Evolutionary conservation across 139 green algal genomes (phyloP).

Genomic region (Coelastrella sp.): DNA sequence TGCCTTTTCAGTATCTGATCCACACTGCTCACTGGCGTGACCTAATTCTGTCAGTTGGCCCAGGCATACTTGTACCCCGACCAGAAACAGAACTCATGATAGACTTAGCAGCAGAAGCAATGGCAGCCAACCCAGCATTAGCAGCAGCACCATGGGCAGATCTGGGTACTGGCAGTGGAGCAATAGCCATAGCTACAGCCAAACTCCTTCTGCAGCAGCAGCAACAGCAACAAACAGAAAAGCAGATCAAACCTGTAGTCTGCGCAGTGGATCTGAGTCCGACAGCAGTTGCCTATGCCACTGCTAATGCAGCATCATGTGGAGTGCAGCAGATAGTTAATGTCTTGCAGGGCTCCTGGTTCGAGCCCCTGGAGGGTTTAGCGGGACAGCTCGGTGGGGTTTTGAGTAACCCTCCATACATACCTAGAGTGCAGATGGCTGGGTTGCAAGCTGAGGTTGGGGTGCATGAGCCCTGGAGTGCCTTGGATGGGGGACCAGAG

Average conservation of each 20-base stretch:
- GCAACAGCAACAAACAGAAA: constrained; percentile 51
- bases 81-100: constrained; percentile 93
- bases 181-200: constrained; percentile 84
- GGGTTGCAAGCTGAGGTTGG: constrained; percentile 83
- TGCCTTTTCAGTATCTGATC: constrained; percentile 93
- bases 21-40: constrained; percentile 86
- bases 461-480: constrained; percentile 84
- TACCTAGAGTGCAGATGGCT: constrained; percentile 72
- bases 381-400: constrained; percentile 77
- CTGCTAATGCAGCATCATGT: constrained; percentile 67
- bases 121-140: constrained; percentile 52
- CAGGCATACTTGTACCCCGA: constrained; percentile 91
- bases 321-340: constrained; percentile 37
- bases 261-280: constrained; percentile 76
- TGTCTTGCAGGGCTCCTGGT: constrained; percentile 80
- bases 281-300: constrained; percentile 63
- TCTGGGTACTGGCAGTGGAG: constrained; percentile 93
- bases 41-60: constrained; percentile 79
- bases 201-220: constrained; percentile 57
- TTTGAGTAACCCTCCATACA: constrained; percentile 96
- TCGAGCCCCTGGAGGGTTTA: constrained; percentile 66
- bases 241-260: constrained; percentile 63
- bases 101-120: constrained; percentile 70
- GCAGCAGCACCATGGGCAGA: constrained; percentile 79
- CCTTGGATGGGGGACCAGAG: constrained; percentile 85